Conservation (phyloP, 306 rosid species). For the Ammopiptanthus mongolicus region DNA sequence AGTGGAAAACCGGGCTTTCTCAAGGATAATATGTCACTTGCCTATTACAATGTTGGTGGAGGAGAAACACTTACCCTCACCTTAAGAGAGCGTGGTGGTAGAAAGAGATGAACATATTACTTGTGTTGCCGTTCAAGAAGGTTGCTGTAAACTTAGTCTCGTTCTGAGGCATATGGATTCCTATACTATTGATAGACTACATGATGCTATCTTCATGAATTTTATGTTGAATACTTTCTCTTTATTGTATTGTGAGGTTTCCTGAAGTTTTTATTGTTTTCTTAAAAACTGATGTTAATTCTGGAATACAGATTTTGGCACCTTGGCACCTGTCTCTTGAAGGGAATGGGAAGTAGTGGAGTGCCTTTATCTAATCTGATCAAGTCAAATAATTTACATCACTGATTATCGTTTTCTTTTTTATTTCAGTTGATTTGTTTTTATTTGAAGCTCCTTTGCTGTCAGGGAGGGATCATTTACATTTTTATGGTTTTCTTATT, state of each 20-base stretch:
- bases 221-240: slow-evolving; percentile 24
- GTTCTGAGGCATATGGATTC: slow-evolving; percentile 26
- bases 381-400: slow-evolving; percentile 18
- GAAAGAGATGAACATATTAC: slow-evolving; percentile 66
- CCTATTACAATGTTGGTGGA: slow-evolving; percentile 80
- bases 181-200: slow-evolving; percentile 27
- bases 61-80: slow-evolving; percentile 69
- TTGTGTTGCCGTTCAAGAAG: slow-evolving; percentile 37
- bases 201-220: slow-evolving; percentile 21
- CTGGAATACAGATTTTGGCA: slow-evolving; percentile 56
- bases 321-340: slow-evolving; percentile 42
- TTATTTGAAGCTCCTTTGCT: slow-evolving; percentile 21
- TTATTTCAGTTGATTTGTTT: slow-evolving; percentile 28
- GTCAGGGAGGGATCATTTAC: slow-evolving; percentile 18
- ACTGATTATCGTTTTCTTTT: slow-evolving; percentile 30
- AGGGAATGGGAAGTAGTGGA: slow-evolving; percentile 49
- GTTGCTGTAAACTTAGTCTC: slow-evolving; percentile 43
- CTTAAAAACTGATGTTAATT: slow-evolving; percentile 43
- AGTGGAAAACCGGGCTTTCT: slow-evolving; percentile 97
- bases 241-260: slow-evolving; percentile 22
- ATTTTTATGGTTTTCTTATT: background rate
- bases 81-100: slow-evolving; percentile 97
- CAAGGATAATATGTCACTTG: slow-evolving; percentile 91
- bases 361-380: slow-evolving; percentile 33
- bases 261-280: slow-evolving; percentile 9